phyloP scores from a whole-genome alignment of 495 filamentous ascomycete species.

The Aspergillus indologenus region DNA sequence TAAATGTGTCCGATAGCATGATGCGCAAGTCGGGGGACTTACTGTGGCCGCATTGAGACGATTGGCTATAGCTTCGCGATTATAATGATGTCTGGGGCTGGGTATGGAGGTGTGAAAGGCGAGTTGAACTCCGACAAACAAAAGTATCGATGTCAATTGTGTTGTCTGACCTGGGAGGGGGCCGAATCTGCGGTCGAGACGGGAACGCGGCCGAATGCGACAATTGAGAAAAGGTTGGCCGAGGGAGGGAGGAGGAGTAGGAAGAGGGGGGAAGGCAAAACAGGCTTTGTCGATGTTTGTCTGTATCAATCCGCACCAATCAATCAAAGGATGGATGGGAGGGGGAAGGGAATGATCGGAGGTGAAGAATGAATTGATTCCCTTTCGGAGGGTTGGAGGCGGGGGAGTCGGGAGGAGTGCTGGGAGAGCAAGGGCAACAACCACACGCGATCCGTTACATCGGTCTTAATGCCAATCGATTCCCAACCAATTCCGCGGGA shows the following conservation, averaged over 20 bases:
- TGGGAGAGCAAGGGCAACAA: conserved; percentile 28
- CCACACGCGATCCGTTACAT: conserved; percentile 39
- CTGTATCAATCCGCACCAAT: conserved; percentile 14
- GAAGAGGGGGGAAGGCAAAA: too few species aligned
- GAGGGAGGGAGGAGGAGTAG: neutral
- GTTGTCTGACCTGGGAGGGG: neutral
- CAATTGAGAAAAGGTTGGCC: neutral
- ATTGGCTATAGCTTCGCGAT: conserved; percentile 9
- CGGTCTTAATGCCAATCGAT: conserved; percentile 28
- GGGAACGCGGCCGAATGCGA: neutral
- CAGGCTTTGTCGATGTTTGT: neutral
- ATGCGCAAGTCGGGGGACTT: conserved; percentile 25
- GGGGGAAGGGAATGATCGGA: conserved; percentile 9
- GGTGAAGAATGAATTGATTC: neutral
- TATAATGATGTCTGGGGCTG: conserved; percentile 4
- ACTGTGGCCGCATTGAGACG: conserved; percentile 53
- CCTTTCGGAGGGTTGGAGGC: conserved; percentile 12
- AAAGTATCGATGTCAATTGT: conserved; percentile 2
- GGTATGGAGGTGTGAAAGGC: conserved; percentile 8
- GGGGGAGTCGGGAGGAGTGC: conserved; percentile 22
- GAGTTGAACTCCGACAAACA: neutral
- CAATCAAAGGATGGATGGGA: conserved; percentile 15
- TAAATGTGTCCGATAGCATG: neutral
- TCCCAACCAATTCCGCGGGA: conserved; percentile 17
- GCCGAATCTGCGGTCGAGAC: conserved; percentile 1